These are phyloP conservation scores for Umbelopsis vinacea DNA, from an alignment of 192 early-diverging fungal genomes.

Conservation along the genomic window DNA sequence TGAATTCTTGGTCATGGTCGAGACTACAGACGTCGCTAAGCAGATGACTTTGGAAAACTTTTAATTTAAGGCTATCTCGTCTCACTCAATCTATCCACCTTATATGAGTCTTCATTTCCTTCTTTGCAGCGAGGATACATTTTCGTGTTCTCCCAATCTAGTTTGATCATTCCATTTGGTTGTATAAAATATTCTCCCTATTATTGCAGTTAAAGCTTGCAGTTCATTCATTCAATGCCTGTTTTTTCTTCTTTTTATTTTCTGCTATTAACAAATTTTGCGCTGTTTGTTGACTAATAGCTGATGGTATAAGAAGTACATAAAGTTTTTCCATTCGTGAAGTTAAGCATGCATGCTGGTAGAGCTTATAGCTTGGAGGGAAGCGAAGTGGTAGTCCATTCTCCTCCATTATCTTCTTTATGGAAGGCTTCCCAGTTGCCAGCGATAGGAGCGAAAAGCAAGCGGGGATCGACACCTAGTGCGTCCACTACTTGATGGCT, in stretches of 20 bases:
- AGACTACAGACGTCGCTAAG: slow-evolving; percentile 93
- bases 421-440: slow-evolving; percentile 71
- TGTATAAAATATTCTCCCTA: slow-evolving; percentile 19
- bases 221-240: slow-evolving; percentile 4
- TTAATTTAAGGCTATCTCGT: slow-evolving; percentile 26
- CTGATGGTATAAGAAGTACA: not conserved
- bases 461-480: slow-evolving; percentile 58
- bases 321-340: not conserved
- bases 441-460: slow-evolving; percentile 76
- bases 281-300: not conserved
- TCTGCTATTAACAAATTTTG: not conserved
- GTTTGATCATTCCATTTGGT: not conserved
- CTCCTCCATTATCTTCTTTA: slow-evolving; percentile 66
- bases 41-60: slow-evolving; percentile 91
- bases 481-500: slow-evolving; percentile 57
- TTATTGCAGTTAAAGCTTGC: slow-evolving; percentile 8
- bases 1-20: slow-evolving; percentile 95
- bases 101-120: not conserved
- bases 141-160: not conserved
- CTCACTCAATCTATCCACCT: not conserved
- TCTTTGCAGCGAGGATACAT: not conserved
- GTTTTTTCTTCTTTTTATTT: slow-evolving; percentile 4
- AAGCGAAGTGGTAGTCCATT: slow-evolving; percentile 24
- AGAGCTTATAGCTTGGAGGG: not conserved
- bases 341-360: not conserved